phyloP scores from a whole-genome alignment of 805 yeast genomes.

The Cyberlindnera euphorbiae region DNA sequence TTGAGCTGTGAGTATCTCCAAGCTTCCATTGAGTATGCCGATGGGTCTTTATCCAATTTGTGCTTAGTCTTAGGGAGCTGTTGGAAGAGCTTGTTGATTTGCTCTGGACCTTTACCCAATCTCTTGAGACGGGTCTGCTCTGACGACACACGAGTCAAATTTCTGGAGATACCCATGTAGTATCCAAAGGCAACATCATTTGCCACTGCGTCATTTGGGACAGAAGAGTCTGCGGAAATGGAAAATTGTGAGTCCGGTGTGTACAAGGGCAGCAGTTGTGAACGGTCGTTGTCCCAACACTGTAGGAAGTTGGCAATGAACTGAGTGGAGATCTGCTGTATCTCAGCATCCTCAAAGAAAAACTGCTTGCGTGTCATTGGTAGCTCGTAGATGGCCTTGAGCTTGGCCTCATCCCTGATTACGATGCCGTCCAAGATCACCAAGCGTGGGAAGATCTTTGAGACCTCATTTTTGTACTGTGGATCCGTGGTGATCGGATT shows the following conservation, averaged over 20 bases:
- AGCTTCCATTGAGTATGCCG: conserved; percentile 70
- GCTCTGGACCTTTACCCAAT: conserved; percentile 63
- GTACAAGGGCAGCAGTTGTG: conserved; percentile 66
- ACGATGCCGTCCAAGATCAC: conserved; percentile 72
- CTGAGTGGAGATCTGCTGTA: conserved; percentile 67
- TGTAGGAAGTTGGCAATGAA: conserved; percentile 73
- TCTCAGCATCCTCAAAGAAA: conserved; percentile 76
- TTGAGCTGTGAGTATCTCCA: conserved; percentile 65
- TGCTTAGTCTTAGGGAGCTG: conserved; percentile 80
- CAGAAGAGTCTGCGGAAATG: conserved; percentile 64
- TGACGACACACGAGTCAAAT: conserved; percentile 56
- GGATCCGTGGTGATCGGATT: conserved; percentile 62
- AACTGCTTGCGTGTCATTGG: conserved; percentile 55
- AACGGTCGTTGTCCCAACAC: conserved; percentile 77
- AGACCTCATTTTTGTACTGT: conserved; percentile 53
- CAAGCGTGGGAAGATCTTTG: conserved; percentile 74
- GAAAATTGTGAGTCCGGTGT: conserved; percentile 85
- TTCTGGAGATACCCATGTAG: conserved; percentile 72
- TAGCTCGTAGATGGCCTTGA: conserved; percentile 45
- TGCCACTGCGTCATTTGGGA: conserved; percentile 43
- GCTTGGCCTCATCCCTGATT: conserved; percentile 67
- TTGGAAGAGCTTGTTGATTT: conserved; percentile 55
- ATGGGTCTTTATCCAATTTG: conserved; percentile 56
- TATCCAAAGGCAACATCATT: conserved; percentile 49
- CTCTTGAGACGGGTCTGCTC: conserved; percentile 53